A percentile compares a stretch with the other conserved stretches of the same genome.
Evolutionary conservation across 2,329 filamentous ascomycete genomes (phyloP).

Genomic region (Paecilomyces dactylethromorphus): DNA sequence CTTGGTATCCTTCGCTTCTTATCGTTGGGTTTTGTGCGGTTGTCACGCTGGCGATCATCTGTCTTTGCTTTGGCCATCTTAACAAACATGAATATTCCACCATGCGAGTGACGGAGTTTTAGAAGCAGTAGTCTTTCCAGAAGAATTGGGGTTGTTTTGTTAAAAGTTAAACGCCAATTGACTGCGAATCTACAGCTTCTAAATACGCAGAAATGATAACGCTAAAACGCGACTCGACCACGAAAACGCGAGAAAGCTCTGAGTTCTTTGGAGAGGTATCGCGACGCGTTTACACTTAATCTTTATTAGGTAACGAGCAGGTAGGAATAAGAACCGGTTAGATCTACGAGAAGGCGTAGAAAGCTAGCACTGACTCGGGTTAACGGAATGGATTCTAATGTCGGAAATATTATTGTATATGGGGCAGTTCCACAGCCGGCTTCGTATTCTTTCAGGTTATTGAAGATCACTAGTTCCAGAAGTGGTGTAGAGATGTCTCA

Average conservation of each 20-base stretch:
- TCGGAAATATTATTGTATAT: not conserved
- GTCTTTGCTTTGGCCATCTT: not conserved
- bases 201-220: not conserved
- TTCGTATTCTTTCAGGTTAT: too few species aligned
- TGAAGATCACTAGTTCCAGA: not conserved
- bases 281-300: not conserved
- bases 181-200: not conserved
- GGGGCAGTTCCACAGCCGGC: not conserved
- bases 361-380: not conserved
- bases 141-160: not conserved
- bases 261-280: not conserved
- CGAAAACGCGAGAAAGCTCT: not conserved
- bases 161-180: not conserved
- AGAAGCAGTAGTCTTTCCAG: too few species aligned
- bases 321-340: not conserved
- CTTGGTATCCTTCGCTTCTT: not conserved
- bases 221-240: not conserved
- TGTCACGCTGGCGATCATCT: not conserved
- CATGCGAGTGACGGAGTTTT: too few species aligned
- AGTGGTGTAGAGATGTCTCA: not conserved
- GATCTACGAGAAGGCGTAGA: not conserved
- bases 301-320: not conserved
- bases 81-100: not conserved
- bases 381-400: not conserved
- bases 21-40: not conserved